Percentiles rank a stretch among this genome's conserved stretches.
Conservation (phyloP, 345 rosid genomes). For the Anacardium occidentale region DNA sequence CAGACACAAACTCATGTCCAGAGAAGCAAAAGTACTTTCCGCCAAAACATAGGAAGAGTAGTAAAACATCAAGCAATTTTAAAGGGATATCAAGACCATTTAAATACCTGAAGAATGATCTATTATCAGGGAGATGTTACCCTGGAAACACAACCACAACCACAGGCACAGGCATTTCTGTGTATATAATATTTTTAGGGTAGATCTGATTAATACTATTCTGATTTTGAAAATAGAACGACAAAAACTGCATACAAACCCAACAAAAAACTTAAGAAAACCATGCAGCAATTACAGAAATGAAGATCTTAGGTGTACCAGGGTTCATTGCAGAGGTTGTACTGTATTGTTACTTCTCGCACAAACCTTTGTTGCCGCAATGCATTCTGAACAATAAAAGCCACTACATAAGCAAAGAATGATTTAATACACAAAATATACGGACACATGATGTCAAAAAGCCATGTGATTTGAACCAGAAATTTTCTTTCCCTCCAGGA, state of each 20-base stretch:
- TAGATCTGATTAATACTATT: background rate
- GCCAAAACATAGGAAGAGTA: background rate
- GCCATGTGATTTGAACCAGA: background rate
- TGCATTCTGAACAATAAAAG: conserved; percentile 66
- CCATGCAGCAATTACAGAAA: conserved; percentile 11
- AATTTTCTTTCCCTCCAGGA: background rate
- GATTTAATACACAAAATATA: conserved; percentile 4
- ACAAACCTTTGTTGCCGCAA: conserved; percentile 95
- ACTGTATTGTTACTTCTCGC: conserved; percentile 96
- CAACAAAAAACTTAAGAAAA: conserved; percentile 6
- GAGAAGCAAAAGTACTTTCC: background rate
- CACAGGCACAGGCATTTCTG: background rate
- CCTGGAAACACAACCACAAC: background rate
- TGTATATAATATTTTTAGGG: background rate
- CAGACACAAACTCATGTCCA: background rate
- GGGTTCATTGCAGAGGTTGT: conserved; percentile 99
- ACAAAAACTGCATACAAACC: background rate
- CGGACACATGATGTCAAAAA: background rate
- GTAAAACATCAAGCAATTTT: background rate
- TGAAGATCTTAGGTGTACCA: conserved; percentile 50
- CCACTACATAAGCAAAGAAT: conserved; percentile 12
- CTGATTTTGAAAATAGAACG: background rate
- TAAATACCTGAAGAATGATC: background rate
- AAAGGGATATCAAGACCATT: background rate
- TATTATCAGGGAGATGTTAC: background rate